These are phyloP conservation scores for Emericellopsis atlantica DNA, from an alignment of 2,329 filamentous ascomycete genomes.

Conservation along the genomic window DNA sequence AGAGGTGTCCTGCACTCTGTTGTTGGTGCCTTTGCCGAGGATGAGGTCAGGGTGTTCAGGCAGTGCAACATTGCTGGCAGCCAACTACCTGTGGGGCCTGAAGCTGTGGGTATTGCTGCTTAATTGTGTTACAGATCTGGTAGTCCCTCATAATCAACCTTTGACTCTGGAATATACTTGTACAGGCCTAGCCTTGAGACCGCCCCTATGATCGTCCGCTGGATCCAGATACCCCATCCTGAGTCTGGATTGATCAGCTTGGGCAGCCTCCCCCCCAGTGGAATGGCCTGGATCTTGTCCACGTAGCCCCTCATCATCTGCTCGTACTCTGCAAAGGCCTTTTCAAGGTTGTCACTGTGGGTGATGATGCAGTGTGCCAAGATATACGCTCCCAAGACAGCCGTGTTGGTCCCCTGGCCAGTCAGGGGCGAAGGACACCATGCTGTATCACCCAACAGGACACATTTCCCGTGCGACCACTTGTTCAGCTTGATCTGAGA, in stretches of 20 bases:
- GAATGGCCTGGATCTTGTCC: conserved; percentile 3
- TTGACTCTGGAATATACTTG: background rate
- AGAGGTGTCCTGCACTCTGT: conserved; percentile 64
- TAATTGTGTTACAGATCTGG: background rate
- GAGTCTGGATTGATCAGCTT: background rate
- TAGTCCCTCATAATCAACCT: background rate
- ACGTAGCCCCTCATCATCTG: background rate
- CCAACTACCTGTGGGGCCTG: conserved; percentile 38
- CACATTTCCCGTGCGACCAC: background rate
- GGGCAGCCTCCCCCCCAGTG: background rate
- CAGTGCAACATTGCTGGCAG: conserved; percentile 71
- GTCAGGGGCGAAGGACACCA: conserved; percentile 1
- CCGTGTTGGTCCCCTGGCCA: conserved; percentile 2
- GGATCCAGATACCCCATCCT: background rate
- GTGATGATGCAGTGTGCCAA: background rate
- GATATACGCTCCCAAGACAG: conserved; percentile 1
- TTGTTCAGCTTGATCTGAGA: background rate
- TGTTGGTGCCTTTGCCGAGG: conserved; percentile 58
- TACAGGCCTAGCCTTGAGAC: background rate
- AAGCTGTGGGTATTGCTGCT: too few relatives aligned
- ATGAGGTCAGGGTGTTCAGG: conserved; percentile 63
- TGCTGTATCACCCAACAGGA: conserved; percentile 1
- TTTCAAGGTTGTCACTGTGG: background rate
- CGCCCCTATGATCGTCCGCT: background rate
- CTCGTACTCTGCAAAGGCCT: conserved; percentile 1